Conservation (phyloP, 768 basidiomycete species). For the Lanmaoa rubissima region DNA sequence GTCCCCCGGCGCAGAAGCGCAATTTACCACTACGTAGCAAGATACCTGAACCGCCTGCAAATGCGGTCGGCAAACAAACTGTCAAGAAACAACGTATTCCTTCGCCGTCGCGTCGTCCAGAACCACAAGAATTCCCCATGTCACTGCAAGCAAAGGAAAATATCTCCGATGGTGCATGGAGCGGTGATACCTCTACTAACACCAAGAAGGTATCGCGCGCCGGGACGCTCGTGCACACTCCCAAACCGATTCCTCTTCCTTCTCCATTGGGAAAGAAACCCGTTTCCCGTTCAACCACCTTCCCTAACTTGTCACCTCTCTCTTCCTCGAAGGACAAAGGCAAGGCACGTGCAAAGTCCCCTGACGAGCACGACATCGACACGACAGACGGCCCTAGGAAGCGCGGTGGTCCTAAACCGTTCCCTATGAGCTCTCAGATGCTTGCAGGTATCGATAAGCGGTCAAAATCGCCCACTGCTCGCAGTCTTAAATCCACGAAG, state of each 20-base stretch:
- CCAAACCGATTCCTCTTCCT: constrained; percentile 17
- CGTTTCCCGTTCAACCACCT: constrained; percentile 13
- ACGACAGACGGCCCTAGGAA: neutral
- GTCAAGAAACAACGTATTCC: constrained; percentile 8
- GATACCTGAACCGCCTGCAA: constrained; percentile 1
- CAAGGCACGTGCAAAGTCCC: constrained; percentile 9
- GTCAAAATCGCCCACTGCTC: constrained; percentile 20
- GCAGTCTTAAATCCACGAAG: constrained; percentile 21
- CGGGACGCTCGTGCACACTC: neutral
- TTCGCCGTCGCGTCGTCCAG: constrained; percentile 2
- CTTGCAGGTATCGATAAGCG: constrained; percentile 37
- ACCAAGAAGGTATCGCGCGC: constrained; percentile 16
- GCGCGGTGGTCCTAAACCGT: constrained; percentile 30
- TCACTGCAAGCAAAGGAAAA: constrained; percentile 24
- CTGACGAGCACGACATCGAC: neutral
- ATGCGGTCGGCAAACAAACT: neutral
- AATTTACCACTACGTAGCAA: constrained; percentile 5
- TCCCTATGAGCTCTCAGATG: constrained; percentile 50
- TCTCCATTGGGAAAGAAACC: constrained; percentile 17
- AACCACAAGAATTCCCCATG: constrained; percentile 28
- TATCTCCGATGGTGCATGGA: constrained; percentile 9
- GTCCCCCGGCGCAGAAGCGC: neutral
- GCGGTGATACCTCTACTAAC: constrained; percentile 9
- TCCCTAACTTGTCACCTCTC: constrained; percentile 29
- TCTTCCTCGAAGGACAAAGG: constrained; percentile 14